Evolutionary conservation across 2,329 filamentous ascomycete genomes (phyloP).

Genomic region (Aspergillus ochraceus): DNA sequence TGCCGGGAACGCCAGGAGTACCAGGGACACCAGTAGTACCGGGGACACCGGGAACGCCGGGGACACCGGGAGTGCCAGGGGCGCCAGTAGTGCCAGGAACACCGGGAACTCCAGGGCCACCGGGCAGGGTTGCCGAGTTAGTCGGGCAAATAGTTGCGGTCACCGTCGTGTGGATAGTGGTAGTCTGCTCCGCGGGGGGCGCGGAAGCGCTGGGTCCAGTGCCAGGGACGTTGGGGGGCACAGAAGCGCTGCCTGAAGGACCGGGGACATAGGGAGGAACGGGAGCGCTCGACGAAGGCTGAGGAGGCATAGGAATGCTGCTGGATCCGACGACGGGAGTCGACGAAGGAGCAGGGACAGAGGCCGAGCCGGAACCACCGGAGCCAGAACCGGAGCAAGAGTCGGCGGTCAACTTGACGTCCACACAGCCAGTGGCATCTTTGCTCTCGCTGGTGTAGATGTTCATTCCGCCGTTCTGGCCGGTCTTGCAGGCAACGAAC

Average conservation of each 20-base stretch:
- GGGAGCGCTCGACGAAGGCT: slow-evolving; percentile 9
- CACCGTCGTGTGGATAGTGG: too few relatives aligned
- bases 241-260: not conserved
- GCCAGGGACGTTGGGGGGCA: not conserved
- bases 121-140: not conserved
- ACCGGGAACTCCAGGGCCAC: not conserved
- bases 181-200: not conserved
- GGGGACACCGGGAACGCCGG: not conserved
- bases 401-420: slow-evolving; percentile 36
- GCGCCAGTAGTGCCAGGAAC: not conserved
- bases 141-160: too few relatives aligned
- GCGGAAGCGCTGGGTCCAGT: too few relatives aligned
- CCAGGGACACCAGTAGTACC: slow-evolving; percentile 8
- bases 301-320: slow-evolving; percentile 7
- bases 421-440: slow-evolving; percentile 34
- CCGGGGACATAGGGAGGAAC: slow-evolving; percentile 4
- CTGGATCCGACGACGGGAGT: not conserved
- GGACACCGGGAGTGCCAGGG: not conserved
- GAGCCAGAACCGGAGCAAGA: slow-evolving; percentile 30
- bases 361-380: slow-evolving; percentile 11
- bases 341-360: slow-evolving; percentile 9
- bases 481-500: slow-evolving; percentile 64
- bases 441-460: slow-evolving; percentile 41
- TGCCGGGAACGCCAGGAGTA: slow-evolving; percentile 1
- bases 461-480: slow-evolving; percentile 40